Evolutionary conservation across 2,329 filamentous ascomycete genomes (phyloP).

Genomic region (Daldinia eschscholtzii): DNA sequence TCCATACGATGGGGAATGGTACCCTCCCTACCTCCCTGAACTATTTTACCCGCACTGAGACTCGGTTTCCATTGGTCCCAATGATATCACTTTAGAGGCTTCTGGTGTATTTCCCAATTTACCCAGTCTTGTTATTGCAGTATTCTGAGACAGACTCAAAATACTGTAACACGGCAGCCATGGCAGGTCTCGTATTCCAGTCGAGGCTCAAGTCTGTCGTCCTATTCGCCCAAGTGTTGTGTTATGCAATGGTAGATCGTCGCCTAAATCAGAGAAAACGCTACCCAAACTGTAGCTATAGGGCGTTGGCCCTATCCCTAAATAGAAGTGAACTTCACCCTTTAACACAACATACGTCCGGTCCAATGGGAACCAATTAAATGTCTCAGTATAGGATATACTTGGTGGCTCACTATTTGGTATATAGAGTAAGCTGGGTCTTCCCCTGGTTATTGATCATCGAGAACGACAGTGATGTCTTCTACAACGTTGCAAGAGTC

Average conservation of each 20-base stretch:
- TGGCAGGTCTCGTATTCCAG: conserved; percentile 5
- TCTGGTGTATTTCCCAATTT: conserved; percentile 20
- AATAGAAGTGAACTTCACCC: conserved; percentile 4
- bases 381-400: conserved; percentile 29
- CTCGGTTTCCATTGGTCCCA: background rate
- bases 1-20: conserved; percentile 13
- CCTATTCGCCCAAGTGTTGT: background rate
- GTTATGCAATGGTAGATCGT: background rate
- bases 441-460: conserved; percentile 4
- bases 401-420: conserved; percentile 5
- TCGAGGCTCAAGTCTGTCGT: background rate
- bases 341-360: background rate
- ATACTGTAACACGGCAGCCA: background rate
- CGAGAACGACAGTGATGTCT: conserved; percentile 8
- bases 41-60: background rate
- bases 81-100: conserved; percentile 2
- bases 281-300: conserved; percentile 13
- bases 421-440: conserved; percentile 6
- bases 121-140: conserved; percentile 6
- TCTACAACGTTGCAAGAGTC: conserved; percentile 26
- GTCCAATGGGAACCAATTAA: conserved; percentile 18
- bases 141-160: conserved; percentile 13
- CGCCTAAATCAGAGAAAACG: conserved; percentile 7
- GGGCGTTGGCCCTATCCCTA: conserved; percentile 8
- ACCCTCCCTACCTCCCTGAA: conserved; percentile 3